Base-by-base conservation (phyloP, 1,284 basidiomycete genomes). In the Pseudozyma thailandica region DNA sequence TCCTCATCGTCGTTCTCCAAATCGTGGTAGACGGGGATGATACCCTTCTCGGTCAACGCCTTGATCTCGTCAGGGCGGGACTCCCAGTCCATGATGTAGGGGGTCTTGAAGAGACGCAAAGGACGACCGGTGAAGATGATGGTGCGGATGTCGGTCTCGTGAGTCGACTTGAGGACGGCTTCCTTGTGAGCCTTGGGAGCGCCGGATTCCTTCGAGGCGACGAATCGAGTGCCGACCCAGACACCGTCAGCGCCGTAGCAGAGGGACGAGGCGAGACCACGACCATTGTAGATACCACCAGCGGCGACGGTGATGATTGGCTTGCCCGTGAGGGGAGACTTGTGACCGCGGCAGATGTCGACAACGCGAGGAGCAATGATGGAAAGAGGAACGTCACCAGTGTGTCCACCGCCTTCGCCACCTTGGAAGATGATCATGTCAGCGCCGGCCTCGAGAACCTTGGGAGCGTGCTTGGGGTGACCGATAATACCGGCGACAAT, bases 201-300 rank as follows among this genome's bases (percentile, higher is more conserved):
- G 31, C 78, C 78, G 3, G 66, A 63, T 45, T 80, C 78, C 27
- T 44, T 69, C 9, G 71, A 74, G 20, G 93, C 93, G 25, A 96
- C 92, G 80, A 96, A 96, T 38, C 93, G 88, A 2, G 91, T 92
- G 35, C 93, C 93, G 53, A 80, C 76, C 78, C 78, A 80, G 13
- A 78, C 77, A 42, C 78, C 76, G 51, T 69, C 63, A 12, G 72
- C 50, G 31, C 74, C 76, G 61, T 73, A 80, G 53, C 57, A 71
- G 44, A 80, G 56, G 23, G 78, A 59, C 27, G 78, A 72, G 26
- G 78, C 78, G 18, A 80, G 73, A 51, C 64, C 63, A 18, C 76
- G 72, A 20, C 78, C 78, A 51, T 72, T 69, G 51, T 49, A 78
- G 47, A 80, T 77, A 46, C 78, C 76, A 20, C 76, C 76, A 10